Evolutionary conservation across 116 monocot genomes (phyloP).

Genomic region (Iris pallida): DNA sequence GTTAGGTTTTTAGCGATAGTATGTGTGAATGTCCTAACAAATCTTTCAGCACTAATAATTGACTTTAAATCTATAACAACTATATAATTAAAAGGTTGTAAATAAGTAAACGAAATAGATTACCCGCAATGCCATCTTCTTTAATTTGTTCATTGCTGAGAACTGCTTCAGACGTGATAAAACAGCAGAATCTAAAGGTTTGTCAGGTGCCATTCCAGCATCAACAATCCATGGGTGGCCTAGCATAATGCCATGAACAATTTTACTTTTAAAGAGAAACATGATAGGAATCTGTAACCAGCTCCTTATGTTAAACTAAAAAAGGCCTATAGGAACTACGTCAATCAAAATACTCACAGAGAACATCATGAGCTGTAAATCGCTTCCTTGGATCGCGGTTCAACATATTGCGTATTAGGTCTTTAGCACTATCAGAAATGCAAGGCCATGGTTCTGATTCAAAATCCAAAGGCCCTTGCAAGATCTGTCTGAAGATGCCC

Average conservation of each 20-base stretch:
- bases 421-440: slow-evolving; percentile 82
- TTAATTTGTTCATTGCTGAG: slow-evolving; percentile 88
- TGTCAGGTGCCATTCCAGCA: slow-evolving; percentile 80
- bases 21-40: too few species aligned
- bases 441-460: slow-evolving; percentile 81
- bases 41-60: not conserved
- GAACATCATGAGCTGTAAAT: slow-evolving; percentile 80
- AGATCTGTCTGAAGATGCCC: slow-evolving; percentile 79
- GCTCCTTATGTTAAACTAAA: not conserved
- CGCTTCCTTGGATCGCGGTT: slow-evolving; percentile 59
- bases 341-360: slow-evolving; percentile 40
- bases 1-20: not conserved
- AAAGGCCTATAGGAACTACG: not conserved
- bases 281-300: not conserved
- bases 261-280: not conserved
- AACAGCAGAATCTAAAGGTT: slow-evolving; percentile 78
- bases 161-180: slow-evolving; percentile 81
- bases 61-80: not conserved
- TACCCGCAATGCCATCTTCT: slow-evolving; percentile 86
- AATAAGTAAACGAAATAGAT: not conserved
- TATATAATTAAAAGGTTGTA: not conserved
- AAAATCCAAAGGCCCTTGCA: slow-evolving; percentile 72
- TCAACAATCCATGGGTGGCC: slow-evolving; percentile 69
- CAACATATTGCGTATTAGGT: slow-evolving; percentile 75
- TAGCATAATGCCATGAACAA: slow-evolving; percentile 4